These are phyloP conservation scores for Porodaedalea pini DNA, from an alignment of 1,284 basidiomycete species.

Conservation along the genomic window DNA sequence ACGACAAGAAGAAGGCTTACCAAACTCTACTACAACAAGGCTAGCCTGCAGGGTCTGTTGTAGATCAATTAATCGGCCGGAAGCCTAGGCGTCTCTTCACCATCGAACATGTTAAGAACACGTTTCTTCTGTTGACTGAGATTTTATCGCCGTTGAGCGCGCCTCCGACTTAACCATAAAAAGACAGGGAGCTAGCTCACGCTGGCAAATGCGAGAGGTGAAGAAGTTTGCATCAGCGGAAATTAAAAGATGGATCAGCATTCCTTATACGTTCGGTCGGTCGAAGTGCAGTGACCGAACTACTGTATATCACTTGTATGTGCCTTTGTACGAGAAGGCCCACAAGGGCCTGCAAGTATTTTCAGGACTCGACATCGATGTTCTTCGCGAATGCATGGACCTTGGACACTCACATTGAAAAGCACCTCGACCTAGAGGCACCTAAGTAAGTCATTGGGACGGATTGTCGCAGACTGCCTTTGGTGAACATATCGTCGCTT, in stretches of 20 bases:
- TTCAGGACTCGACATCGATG: slow-evolving; percentile 6
- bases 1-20: no score
- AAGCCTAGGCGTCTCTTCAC: slow-evolving; percentile 30
- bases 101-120: slow-evolving; percentile 37
- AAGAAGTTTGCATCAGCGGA: slow-evolving; percentile 38
- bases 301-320: slow-evolving; percentile 14
- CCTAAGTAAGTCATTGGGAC: background rate
- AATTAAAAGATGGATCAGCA: background rate
- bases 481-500: background rate
- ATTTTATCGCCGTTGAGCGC: background rate
- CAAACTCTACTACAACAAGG: background rate
- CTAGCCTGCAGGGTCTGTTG: background rate
- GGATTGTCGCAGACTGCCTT: background rate
- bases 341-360: slow-evolving; percentile 42
- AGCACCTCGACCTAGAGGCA: slow-evolving; percentile 49
- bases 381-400: background rate
- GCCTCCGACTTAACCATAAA: background rate
- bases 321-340: slow-evolving; percentile 53
- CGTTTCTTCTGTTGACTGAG: slow-evolving; percentile 46
- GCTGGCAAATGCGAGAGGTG: slow-evolving; percentile 48
- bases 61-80: background rate
- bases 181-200: slow-evolving; percentile 32
- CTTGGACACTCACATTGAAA: slow-evolving; percentile 41
- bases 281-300: background rate
- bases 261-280: background rate